Base-by-base conservation (phyloP, 495 filamentous ascomycete species). In the Talaromyces ruber region DNA sequence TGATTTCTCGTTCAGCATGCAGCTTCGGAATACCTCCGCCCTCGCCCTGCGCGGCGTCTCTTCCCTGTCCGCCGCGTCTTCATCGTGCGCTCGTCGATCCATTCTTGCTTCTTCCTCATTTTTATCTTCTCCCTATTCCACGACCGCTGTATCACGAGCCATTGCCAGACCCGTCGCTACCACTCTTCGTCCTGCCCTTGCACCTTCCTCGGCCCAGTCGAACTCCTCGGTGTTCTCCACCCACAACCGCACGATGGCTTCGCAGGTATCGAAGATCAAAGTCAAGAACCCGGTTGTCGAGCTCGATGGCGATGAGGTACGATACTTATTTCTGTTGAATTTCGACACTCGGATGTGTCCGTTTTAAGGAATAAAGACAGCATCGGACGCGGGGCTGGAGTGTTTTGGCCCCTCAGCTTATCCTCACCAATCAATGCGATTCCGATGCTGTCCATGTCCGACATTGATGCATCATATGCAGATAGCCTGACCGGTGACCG, bases 221-320 rank as follows among this genome's bases (percentile, higher is more conserved):
- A 34, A 4, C 32, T 25, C 32, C 25, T 30, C 26, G 22, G 14
- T 24, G 30, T 59, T 45, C 29, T 37, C 56, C 56, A 28, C 56
- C 51, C 51, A 54, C 6, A 64, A 63, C 66, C 77, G 77, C 75
- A 79, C 67, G 54, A 78, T 80, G 77, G 74, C 77, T 62, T 71
- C 75, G 65, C 74, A 77, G 64, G 65, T 57, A n/a, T 18, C 66
- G 64, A 97, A 96, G 86, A 97, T 97, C 81, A 91, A 94, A 82
- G 93, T 97, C 72, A 88, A 93, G 85, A 98, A 95, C 77, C 94
- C 94, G 63, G 86, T 98, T 70, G 94, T 98, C 75, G 91, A 93
- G 76, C 82, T 98, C 71, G 94, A 98, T 75, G 94, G 94, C 68
- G 94, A 98, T 82, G 94, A 98, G 79, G 79, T 81, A 77, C 62